Evolutionary conservation across 352 stramenopile species (phyloP).

Genomic region (Pythium periplocum): DNA sequence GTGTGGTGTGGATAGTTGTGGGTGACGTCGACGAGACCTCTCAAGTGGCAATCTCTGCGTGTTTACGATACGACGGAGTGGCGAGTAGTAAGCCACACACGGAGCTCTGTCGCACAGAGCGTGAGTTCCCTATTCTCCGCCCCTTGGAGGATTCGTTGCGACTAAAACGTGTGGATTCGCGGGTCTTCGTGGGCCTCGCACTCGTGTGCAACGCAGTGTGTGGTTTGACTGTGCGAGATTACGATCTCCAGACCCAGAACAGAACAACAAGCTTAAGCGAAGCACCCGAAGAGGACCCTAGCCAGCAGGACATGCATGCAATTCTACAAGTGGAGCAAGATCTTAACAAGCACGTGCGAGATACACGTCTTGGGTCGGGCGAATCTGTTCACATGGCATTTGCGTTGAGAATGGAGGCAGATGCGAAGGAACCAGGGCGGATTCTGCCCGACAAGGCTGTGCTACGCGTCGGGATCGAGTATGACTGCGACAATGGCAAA

Average conservation of each 20-base stretch:
- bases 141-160: conserved; percentile 7
- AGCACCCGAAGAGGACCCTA: not conserved
- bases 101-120: conserved; percentile 18
- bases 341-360: conserved; percentile 13
- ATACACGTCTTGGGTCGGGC: conserved; percentile 2
- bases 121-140: conserved; percentile 5
- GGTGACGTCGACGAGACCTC: conserved; percentile 1
- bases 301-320: not conserved
- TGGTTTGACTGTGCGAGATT: conserved; percentile 13
- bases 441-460: not conserved
- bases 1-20: conserved; percentile 18
- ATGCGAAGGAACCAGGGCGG: not conserved
- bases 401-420: not conserved
- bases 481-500: conserved; percentile 11
- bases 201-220: conserved; percentile 16
- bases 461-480: conserved; percentile 14
- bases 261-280: no score
- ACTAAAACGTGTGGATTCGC: conserved; percentile 10
- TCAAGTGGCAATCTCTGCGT: conserved; percentile 5
- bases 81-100: conserved; percentile 6
- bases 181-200: conserved; percentile 13
- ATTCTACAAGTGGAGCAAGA: conserved; percentile 11
- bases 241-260: conserved; percentile 7
- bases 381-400: conserved; percentile 19
- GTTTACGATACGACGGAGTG: conserved; percentile 17